A percentile compares a stretch with the other conserved stretches of the same genome.
Evolutionary conservation across 352 stramenopile genomes (phyloP).

Genomic region (Pythium sukuiense): DNA sequence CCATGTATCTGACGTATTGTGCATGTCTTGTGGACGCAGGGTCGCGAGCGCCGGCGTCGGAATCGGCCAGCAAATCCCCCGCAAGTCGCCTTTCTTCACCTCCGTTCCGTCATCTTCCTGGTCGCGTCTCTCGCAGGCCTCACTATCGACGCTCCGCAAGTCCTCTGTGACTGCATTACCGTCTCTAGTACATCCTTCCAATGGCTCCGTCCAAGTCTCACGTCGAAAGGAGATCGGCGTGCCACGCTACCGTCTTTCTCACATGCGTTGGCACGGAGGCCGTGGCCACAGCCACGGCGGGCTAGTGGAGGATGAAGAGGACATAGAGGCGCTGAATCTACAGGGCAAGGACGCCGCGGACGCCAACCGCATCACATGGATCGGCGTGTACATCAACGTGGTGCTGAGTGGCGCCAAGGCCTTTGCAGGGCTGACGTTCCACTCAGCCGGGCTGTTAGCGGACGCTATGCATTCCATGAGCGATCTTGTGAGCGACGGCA

Average conservation of each 20-base stretch:
- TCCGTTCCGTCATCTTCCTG: neutral
- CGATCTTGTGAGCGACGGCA: constrained; percentile 94
- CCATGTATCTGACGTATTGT: neutral
- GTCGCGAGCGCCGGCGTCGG: constrained; percentile 22
- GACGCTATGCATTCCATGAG: constrained; percentile 94
- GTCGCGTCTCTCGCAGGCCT: neutral
- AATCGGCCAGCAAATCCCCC: constrained; percentile 23
- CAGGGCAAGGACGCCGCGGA: constrained; percentile 36
- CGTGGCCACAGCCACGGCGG: constrained; percentile 33
- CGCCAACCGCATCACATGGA: constrained; percentile 70
- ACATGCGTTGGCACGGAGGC: constrained; percentile 20
- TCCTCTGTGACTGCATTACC: neutral
- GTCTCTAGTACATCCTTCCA: neutral
- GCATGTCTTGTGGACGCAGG: neutral
- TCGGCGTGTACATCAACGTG: constrained; percentile 71
- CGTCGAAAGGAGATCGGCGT: neutral
- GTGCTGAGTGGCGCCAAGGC: constrained; percentile 64
- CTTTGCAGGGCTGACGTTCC: constrained; percentile 63
- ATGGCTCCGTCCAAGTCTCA: neutral
- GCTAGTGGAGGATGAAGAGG: constrained; percentile 25
- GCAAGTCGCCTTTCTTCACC: neutral
- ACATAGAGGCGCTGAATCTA: constrained; percentile 30
- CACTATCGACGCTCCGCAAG: constrained; percentile 3
- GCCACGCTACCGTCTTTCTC: neutral
- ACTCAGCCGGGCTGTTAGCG: constrained; percentile 90